phyloP scores from a whole-genome alignment of 331 rosid species.

The Quercus tomentella region DNA sequence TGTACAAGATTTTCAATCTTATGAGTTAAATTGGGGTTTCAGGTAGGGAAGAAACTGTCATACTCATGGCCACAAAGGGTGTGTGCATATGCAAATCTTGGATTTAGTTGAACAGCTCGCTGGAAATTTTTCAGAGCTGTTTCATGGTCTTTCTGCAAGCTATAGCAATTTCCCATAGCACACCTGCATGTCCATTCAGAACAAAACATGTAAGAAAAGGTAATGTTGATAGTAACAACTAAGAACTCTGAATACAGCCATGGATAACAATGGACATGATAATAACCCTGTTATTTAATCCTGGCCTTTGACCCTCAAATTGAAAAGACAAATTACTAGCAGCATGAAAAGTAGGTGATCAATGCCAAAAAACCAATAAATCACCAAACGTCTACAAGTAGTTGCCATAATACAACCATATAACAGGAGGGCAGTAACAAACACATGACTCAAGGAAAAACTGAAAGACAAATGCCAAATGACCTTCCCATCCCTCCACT shows the following conservation, averaged over 20 bases:
- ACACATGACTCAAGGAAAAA: neutral
- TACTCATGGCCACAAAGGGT: conserved; percentile 99
- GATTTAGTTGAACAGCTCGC: conserved; percentile 89
- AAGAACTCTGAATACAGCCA: neutral
- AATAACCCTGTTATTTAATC: too few relatives aligned
- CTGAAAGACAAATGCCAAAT: neutral
- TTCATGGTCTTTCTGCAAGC: conserved; percentile 99
- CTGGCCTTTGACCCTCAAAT: neutral
- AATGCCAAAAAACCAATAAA: neutral
- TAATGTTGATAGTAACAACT: neutral
- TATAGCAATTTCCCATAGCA: conserved; percentile 97
- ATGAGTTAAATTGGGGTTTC: neutral
- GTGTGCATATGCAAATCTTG: conserved; percentile 97
- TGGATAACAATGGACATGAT: neutral
- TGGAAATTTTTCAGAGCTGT: conserved; percentile 91
- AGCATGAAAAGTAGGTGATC: neutral
- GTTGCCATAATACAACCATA: neutral
- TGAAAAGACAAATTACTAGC: neutral
- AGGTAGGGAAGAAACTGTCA: conserved; percentile 11
- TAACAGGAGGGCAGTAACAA: neutral
- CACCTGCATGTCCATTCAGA: conserved; percentile 48
- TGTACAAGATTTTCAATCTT: neutral
- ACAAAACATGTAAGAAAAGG: conserved; percentile 1
- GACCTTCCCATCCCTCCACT: neutral
- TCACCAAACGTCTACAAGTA: neutral